phyloP scores from a whole-genome alignment of 2,329 filamentous ascomycete genomes.

The Colletotrichum sp. region DNA sequence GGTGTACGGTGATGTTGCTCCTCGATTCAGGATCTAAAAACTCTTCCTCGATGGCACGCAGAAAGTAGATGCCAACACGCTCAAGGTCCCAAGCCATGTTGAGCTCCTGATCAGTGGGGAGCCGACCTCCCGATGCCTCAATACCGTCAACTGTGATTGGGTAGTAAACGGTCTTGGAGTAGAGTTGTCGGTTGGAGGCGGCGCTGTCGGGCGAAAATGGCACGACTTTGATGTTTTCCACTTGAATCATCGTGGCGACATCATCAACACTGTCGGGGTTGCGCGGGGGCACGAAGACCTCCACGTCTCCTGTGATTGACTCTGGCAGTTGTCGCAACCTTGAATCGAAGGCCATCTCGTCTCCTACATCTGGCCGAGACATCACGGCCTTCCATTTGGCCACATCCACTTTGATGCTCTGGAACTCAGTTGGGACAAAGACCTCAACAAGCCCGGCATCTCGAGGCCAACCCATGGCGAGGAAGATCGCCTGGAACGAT shows the following conservation, averaged over 20 bases:
- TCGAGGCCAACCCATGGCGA: neutral
- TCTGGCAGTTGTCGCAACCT: neutral
- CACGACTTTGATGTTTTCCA: neutral
- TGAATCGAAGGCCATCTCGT: neutral
- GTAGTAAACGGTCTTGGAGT: neutral
- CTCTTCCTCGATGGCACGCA: neutral
- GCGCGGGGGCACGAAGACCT: neutral
- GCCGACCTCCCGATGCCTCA: neutral
- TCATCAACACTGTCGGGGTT: neutral
- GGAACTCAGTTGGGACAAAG: neutral
- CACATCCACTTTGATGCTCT: neutral
- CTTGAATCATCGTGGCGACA: neutral
- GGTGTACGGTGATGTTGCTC: neutral
- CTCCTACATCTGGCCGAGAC: neutral
- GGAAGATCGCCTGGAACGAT: neutral
- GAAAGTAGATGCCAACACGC: neutral
- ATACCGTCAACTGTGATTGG: neutral
- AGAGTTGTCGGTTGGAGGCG: neutral
- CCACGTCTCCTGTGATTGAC: neutral
- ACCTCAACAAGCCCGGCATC: neutral
- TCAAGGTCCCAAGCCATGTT: neutral
- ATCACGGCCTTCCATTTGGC: neutral
- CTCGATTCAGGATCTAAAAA: neutral
- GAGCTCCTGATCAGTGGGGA: neutral
- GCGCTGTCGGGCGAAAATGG: neutral